phyloP scores from a whole-genome alignment of 306 rosid species.

The Astragalus membranaceus region DNA sequence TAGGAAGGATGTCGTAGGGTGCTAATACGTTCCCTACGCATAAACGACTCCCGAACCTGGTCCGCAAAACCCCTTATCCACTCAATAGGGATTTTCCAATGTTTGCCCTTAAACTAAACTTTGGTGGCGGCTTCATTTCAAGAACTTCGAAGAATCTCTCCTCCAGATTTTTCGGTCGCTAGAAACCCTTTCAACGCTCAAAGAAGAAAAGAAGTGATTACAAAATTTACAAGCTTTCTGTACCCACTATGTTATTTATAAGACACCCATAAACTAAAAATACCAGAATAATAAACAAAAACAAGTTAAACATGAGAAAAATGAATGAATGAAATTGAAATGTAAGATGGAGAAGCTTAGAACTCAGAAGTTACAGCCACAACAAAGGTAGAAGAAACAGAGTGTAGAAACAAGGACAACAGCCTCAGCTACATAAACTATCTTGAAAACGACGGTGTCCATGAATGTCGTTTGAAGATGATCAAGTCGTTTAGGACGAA shows the following conservation, averaged over 20 bases:
- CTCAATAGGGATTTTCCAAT: no score
- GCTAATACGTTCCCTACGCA: no score
- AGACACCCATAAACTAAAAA: not conserved
- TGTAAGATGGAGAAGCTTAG: no score
- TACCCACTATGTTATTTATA: not conserved
- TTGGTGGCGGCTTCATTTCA: no score
- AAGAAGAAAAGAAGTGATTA: not conserved
- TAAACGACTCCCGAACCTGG: no score
- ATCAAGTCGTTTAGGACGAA: constrained; percentile 45
- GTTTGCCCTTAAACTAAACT: no score
- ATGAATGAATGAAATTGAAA: not conserved
- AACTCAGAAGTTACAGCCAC: constrained; percentile 61
- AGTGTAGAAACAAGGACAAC: constrained; percentile 61
- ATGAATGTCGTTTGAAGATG: constrained; percentile 39
- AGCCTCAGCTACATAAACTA: constrained; percentile 49
- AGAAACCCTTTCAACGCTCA: no score
- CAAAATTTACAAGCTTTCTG: not conserved
- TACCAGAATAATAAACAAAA: not conserved
- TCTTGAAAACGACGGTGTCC: constrained; percentile 56
- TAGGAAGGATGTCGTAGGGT: no score
- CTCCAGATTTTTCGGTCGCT: no score
- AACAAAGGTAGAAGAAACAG: constrained; percentile 78
- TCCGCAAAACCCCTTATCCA: no score
- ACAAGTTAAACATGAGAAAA: not conserved
- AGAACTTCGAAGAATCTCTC: no score